Base-by-base conservation (phyloP, 305 asterid genomes). In the Solanum hybrid region DNA sequence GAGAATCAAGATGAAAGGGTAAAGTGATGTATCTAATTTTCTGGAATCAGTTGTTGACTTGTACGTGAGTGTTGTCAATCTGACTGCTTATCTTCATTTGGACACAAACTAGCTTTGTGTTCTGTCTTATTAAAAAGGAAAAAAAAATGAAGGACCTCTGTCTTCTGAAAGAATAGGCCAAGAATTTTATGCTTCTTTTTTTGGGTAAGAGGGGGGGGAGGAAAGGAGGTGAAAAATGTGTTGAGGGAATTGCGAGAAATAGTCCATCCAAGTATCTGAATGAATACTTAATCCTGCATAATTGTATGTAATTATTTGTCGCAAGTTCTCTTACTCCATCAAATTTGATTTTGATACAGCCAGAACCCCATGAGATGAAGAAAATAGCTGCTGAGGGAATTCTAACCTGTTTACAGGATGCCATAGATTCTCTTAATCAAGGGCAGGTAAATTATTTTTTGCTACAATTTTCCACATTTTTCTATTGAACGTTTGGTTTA, bases 1-100 rank as follows among this genome's bases (percentile, higher is more conserved):
- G 95, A 94, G 90, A 93, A 66, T 89, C 99, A 96, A 94, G 99
- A 96, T 69, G 99, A 96, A 88, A 96, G 93, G 95, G 99, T 94
- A 90, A 88, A 90, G 76, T 77, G 37, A 12, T 32, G 12, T 42
- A 81, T 84, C n/a, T 36, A 27, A 10, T 87, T 1, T 9, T 42
- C n/a, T 45, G 42, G 22, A 26, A 60, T 34, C 86, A 88, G 42
- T 51, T 77, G 78, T 42, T 77, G 22, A 32, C 72, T 75, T 45
- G 71, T 42, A 42, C 3, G 5, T 8, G 87, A 45, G 19, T 51
- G 73, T 10, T 51, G 35, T 3, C 27, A 45, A 45, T 45, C 72
- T 29, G 87, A 29, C 29, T 82, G 40, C 40, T 82, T 19, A 26
- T 27, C 72, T 15, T 45, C 73, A 29, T 82, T 81, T 82, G 66